A percentile compares a stretch with the other conserved stretches of the same genome.
Evolutionary conservation across 495 filamentous ascomycete genomes (phyloP).

Genomic region (Xylaria grammica): DNA sequence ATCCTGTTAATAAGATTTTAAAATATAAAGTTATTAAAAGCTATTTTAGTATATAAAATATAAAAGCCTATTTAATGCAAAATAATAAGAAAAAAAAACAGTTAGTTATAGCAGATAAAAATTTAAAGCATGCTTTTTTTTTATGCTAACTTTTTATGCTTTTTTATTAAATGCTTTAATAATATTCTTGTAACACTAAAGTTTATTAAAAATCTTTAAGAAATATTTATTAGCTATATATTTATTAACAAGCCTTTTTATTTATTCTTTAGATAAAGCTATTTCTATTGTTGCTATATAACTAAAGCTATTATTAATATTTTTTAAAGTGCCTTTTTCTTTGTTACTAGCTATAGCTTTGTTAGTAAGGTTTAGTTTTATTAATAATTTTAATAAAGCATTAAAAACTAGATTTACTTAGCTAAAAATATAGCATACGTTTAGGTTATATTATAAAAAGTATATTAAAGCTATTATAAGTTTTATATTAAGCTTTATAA

Average conservation of each 20-base stretch:
- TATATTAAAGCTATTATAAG: conserved; percentile 12
- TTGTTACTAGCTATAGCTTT: not conserved
- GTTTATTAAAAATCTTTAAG: not conserved
- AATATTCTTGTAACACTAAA: not conserved
- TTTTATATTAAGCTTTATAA: conserved; percentile 13
- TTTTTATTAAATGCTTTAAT: too few relatives aligned
- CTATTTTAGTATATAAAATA: not conserved
- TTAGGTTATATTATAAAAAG: not conserved
- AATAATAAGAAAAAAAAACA: too few relatives aligned
- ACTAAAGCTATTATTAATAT: not conserved
- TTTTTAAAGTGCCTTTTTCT: not conserved
- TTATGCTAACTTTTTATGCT: too few relatives aligned
- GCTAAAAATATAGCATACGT: conserved; percentile 4
- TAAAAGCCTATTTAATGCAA: not conserved
- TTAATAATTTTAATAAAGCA: not conserved
- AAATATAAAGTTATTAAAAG: not conserved
- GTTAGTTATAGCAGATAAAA: too few relatives aligned
- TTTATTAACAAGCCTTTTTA: not conserved
- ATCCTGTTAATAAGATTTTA: not conserved
- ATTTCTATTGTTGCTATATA: not conserved
- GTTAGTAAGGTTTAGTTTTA: not conserved
- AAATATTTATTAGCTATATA: conserved; percentile 8
- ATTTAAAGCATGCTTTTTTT: too few relatives aligned
- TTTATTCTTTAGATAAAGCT: not conserved
- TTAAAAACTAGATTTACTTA: not conserved